Base-by-base conservation (phyloP, 2,329 filamentous ascomycete genomes). In the Phaeoacremonium minimum region DNA sequence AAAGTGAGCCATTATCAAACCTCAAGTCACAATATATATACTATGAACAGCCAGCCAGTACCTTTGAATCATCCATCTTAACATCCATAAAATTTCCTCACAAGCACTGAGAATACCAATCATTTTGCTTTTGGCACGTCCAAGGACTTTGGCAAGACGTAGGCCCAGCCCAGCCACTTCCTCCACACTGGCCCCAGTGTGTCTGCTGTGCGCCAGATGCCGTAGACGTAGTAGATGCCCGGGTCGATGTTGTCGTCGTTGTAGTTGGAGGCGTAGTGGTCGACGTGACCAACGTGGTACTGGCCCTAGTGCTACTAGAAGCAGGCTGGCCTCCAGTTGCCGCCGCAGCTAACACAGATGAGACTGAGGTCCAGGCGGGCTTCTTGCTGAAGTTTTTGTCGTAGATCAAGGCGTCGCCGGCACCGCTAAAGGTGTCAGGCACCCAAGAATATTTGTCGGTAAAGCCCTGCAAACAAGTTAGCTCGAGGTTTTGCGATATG, bases 391-490 rank as follows among this genome's bases (percentile, higher is more conserved):
- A 51, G 43, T 60, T 52, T 33, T 44, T 50, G 39, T 64, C 56
- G 45, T 59, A 66, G 37, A 63, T 42, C 13, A 57, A 53, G 30
- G 63, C 63, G 18, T 56, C 59, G 7, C 64, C 63, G 16, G 52
- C 34, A 20, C 64, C 62, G 17, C 41, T 19, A 50, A 66, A 66
- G 30, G 53, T 57, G 7, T 30, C 20, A 5, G 63, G 63, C 28
- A 67, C 50, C 64, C 63, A 66, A 33, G 51, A 57, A 47, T 65
- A 60, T 51, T 17, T 32, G 15, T 32, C 30, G 9, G 30, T 32
- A 18, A 32, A 32, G n/a, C n/a, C n/a, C n/a, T n/a, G n/a, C n/a
- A n/a, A n/a, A n/a, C n/a, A n/a, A n/a, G n/a, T n/a, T n/a, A n/a
- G n/a, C n/a, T n/a, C n/a, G n/a, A n/a, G n/a, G n/a, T n/a, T n/a